Base-by-base conservation (phyloP, 2,329 filamentous ascomycete species). In the Leptographium galeiforme region DNA sequence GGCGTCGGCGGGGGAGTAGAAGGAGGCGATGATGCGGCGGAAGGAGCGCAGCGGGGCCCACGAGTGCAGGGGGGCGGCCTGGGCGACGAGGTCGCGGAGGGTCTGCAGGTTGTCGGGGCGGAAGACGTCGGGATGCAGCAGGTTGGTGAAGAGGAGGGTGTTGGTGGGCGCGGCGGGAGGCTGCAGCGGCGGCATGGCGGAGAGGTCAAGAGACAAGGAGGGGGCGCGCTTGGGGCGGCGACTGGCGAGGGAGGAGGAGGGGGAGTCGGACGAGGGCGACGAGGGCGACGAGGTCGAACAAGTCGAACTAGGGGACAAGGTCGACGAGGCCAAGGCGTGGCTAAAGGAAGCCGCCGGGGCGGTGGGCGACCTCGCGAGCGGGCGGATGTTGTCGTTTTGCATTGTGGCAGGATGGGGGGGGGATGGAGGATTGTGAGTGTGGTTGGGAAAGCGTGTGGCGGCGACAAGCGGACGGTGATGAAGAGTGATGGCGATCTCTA, bases 21-120 rank as follows among this genome's bases (percentile, higher is more conserved):
- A 91, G 60, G 85, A 88, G 57, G 87, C 80, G 61, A 91, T 76
- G 63, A 93, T 89, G 66, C 87, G 84, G 58, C 84, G 80, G 75
- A 93, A 89, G 8, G 85, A 89, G 66, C 87, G 88, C 57, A 93
- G 78, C 0, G 87, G 87, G 12, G 85, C 80, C 76, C 87, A 93
- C 55, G 84, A 81, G 69, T 88, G 83, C 58, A 91, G 81, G 50
- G 81, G 75, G 3, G 85, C 84, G n/a, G 82, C 80, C 50, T 77
- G 68, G 62, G 78, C 72, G 66, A 93, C 82, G 55, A 88, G 79
- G 53, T 82, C 76, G 64, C 82, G 83, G 62, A 91, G 86, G 56
- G 78, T 81, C 61, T 85, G 78, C 55, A 91, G 76, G 68, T 88
- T 89, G 57, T 84, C 77, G 18, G 85, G 74, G 55, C 79, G 74